Base-by-base conservation (phyloP, 768 basidiomycete genomes). In the Suillus clintonianus region DNA sequence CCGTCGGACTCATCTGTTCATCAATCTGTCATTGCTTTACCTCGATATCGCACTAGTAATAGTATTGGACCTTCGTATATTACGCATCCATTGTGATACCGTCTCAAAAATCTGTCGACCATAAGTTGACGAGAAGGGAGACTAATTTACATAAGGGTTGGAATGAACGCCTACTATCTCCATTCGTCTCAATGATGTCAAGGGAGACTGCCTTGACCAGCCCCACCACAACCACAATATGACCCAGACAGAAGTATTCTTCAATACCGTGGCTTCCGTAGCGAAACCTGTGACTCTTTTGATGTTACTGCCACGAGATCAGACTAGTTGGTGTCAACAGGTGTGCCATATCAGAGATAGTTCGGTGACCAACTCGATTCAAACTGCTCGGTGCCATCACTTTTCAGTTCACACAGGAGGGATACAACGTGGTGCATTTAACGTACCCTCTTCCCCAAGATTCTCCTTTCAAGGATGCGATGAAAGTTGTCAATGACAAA, bases 361-460 rank as follows among this genome's bases (percentile, higher is more conserved):
- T 50, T 37, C 59, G n/a, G n/a, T n/a, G 45, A n/a, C n/a, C 24
- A 24, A 50, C 53, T 24, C 7, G 36, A 36, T 56, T 19, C 8
- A 30, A 30, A 32, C 9, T 30, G 22, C 36, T 36, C 22, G 22
- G 14, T 24, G 10, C 36, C 6, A 41, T n/a, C 51, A 58, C 32
- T 17, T 13, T 39, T n/a, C 59, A 79, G 75, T 74, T 77, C 64
- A 66, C 79, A 37, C 76, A 78, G 61, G 81, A 81, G 64, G 80
- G 80, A 32, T 79, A 81, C 64, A 65, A 72, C n/a, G 73, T 79
- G 19, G 59, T 74, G 11, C 77, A 76, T 37, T 59, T 79, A 11
- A 39, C 65, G 2, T 77, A 74, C 37, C 73, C 76, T 34, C 54
- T 61, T 14, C 56, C 68, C 27, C 50, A 58, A 22, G 17, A 62